Base-by-base conservation (phyloP, 495 filamentous ascomycete species). In the Neurospora sp. region DNA sequence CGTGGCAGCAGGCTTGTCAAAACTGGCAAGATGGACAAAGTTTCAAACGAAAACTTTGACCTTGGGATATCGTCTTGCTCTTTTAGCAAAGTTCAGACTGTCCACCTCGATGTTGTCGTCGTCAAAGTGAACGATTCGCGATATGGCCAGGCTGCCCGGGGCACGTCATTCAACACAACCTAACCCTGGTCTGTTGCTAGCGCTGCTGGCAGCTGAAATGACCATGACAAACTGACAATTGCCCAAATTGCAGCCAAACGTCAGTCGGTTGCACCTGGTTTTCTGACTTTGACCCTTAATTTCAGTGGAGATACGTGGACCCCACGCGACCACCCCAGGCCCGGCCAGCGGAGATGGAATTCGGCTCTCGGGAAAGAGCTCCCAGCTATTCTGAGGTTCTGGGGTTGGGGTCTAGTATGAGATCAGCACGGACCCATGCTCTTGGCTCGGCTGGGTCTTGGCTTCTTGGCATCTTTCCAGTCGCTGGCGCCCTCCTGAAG, bases 151-250 rank as follows among this genome's bases (percentile, higher is more conserved):
- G 41, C 38, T 40, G 18, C 38, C 37, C 39, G 68, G 41, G 39
- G 73, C 69, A 75, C 73, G 73, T 75, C 73, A 75, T 75, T 73
- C 35, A 46, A 61, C 27, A 61, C 53, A 9, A 61, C 53, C 53
- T 27, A 9, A 61, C 53, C 53, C 53, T 61, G 18, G 53, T 61
- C 53, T 12, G 22, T 61, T 61, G 27, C 46, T 12, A 20, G 44
- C 44, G 44, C n/a, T 22, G n/a, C 46, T 22, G 46, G 12, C 53
- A 61, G 53, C 53, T 61, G 53, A 35, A 16, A 61, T 35, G 11
- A 8, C 12, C 35, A 14, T 61, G 53, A 61, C 53, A 61, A 61
- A 61, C 53, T 61, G 53, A 61, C 53, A 61, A 16, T 61, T 61
- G 53, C 53, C 46, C 27, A 61, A 61, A 1, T 61, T 35, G 22